Evolutionary conservation across 768 basidiomycete species (phyloP), one percentile per base, ranked within the genome.

Genomic region (Dacryopinax spathularia): DNA sequence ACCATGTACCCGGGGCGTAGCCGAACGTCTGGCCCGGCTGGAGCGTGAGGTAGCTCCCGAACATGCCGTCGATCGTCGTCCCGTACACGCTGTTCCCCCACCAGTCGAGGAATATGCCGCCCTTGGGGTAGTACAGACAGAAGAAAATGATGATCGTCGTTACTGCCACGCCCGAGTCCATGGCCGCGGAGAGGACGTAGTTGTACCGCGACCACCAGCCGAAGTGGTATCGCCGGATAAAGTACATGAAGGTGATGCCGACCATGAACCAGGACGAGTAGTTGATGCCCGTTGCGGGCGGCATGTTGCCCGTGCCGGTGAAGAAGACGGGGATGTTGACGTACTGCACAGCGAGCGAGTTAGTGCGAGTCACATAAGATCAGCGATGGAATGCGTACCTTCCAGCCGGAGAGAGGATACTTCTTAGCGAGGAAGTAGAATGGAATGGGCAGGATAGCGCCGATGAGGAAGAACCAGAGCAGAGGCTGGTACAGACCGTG

Each of bases 141-240:
- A 85, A 84, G 75, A 83, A 85, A 82, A 86, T 79, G 56, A 83
- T 25, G 27, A 87, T 73, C 2, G 79, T 72, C 22, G 79, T 83
- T 18, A 87, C 66, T 0, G 85, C 85, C 9, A 86, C 75, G n/a
- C 87, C 86, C 15, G 86, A 80, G 67, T 87, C 87, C 67, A 88
- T 68, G 2, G 84, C 87, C 10, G 86, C 84, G 6, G 86, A 87
- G n/a, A 88, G 72, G 20, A 87, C 82, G 66, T 86, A 81, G 66
- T 79, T 80, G 75, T 76, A 80, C 74, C 79, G 79, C 20, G 76
- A 76, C 79, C 79, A 81, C 79, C 78, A 79, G 2, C 73, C 72
- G 67, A 79, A 80, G 59, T 72, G 66, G 2, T 70, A 69, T n/a
- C 75, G 72, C 9, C 80, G 74, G 13, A 79, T 61, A 61, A 74